Evolutionary conservation across 306 rosid species (phyloP).

Genomic region (Heteromeles arbutifolia): DNA sequence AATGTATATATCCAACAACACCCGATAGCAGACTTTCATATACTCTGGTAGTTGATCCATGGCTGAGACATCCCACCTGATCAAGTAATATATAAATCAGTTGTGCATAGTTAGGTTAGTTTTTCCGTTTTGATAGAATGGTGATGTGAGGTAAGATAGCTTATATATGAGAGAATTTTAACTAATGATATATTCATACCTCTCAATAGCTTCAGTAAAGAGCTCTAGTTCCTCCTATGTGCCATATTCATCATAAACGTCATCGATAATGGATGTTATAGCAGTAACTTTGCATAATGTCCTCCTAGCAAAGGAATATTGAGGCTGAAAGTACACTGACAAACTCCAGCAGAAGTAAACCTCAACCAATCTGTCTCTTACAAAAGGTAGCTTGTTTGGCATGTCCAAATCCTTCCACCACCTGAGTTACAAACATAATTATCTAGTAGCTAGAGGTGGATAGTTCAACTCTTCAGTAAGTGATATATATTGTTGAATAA

Average conservation of each 20-base stretch:
- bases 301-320: constrained; percentile 22
- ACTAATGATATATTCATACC: not conserved
- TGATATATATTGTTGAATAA: not conserved
- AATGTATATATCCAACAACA: not conserved
- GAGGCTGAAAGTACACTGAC: constrained; percentile 19
- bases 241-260: accelerated
- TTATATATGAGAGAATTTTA: too few relatives aligned
- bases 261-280: not conserved
- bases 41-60: not conserved
- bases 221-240: not conserved
- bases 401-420: constrained; percentile 49
- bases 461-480: too few relatives aligned
- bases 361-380: constrained; percentile 39
- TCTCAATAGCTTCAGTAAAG: not conserved
- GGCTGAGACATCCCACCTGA: not conserved
- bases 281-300: constrained; percentile 1
- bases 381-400: constrained; percentile 16
- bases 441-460: not conserved
- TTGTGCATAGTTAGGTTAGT: too few relatives aligned
- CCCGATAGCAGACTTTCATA: not conserved
- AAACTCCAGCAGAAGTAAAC: constrained; percentile 36
- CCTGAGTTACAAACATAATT: not conserved
- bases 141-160: too few relatives aligned
- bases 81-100: not conserved
- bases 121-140: too few relatives aligned